Conservation (phyloP, 2,329 filamentous ascomycete genomes). For the Leptographium galeiforme region DNA sequence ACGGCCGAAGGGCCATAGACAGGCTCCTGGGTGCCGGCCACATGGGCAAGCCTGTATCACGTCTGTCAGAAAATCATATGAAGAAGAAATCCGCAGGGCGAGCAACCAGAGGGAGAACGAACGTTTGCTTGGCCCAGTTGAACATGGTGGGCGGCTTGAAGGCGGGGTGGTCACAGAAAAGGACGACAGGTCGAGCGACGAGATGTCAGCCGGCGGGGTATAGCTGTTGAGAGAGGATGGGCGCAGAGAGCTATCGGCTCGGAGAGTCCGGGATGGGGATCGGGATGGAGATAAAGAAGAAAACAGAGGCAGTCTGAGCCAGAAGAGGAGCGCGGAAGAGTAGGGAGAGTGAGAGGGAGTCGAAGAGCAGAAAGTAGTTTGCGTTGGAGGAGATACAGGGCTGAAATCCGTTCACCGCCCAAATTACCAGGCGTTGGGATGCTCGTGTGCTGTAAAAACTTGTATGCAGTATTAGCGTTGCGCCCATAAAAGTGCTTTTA, state of each 20-base stretch:
- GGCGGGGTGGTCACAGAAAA: not conserved
- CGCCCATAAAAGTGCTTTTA: not conserved
- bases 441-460: not conserved
- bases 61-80: not conserved
- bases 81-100: not conserved
- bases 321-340: not conserved
- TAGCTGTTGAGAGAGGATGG: not conserved
- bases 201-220: not conserved
- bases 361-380: not conserved
- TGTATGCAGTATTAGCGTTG: not conserved
- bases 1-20: constrained; percentile 87
- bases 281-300: not conserved
- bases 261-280: not conserved
- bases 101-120: constrained; percentile 22
- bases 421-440: not conserved
- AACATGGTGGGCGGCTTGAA: constrained; percentile 46
- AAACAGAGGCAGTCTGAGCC: not conserved
- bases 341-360: not conserved
- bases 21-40: constrained; percentile 91
- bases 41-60: constrained; percentile 48
- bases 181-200: not conserved
- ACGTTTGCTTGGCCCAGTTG: constrained; percentile 92
- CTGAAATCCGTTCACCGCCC: constrained; percentile 1
- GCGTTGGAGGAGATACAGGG: not conserved
- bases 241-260: not conserved